These are phyloP conservation scores for Biscogniauxia sp. DNA, from an alignment of 2,329 filamentous ascomycete genomes.

Conservation along the genomic window DNA sequence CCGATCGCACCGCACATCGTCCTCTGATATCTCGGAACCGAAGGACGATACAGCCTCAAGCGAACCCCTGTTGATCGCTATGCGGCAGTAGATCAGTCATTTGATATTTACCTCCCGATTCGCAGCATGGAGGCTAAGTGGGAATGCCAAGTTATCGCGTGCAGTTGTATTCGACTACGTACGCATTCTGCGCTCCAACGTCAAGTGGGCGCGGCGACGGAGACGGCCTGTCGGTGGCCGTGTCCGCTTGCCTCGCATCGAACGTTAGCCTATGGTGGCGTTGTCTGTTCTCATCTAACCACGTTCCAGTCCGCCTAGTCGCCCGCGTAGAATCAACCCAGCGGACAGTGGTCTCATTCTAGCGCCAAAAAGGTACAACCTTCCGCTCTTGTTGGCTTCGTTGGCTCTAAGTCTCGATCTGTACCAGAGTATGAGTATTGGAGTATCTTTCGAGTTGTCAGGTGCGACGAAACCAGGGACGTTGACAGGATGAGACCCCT, in stretches of 20 bases:
- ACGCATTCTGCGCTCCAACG: neutral
- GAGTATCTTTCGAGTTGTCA: conserved; percentile 12
- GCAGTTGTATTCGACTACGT: neutral
- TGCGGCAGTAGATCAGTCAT: neutral
- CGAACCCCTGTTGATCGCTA: neutral
- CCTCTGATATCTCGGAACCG: neutral
- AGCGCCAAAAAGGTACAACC: conserved; percentile 5
- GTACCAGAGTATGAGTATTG: conserved; percentile 12
- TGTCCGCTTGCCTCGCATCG: conserved; percentile 1
- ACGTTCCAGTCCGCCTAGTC: conserved; percentile 25
- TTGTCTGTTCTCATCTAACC: conserved; percentile 24
- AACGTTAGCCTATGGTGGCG: conserved; percentile 18
- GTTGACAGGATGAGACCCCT: conserved; percentile 19
- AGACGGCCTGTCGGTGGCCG: conserved; percentile 4
- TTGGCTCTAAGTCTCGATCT: conserved; percentile 11
- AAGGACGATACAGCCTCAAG: neutral
- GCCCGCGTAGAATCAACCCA: conserved; percentile 4
- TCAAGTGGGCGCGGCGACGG: conserved; percentile 5
- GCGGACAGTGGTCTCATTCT: conserved; percentile 15
- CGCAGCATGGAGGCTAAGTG: neutral
- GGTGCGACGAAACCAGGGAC: conserved; percentile 8
- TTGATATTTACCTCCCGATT: neutral
- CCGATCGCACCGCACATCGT: neutral
- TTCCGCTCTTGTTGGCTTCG: conserved; percentile 10
- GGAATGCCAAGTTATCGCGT: neutral